Evolutionary conservation across 176 grass and related monocot genomes (phyloP), one percentile per base, ranked within the genome.

Genomic region (Tillandsia leiboldiana): DNA sequence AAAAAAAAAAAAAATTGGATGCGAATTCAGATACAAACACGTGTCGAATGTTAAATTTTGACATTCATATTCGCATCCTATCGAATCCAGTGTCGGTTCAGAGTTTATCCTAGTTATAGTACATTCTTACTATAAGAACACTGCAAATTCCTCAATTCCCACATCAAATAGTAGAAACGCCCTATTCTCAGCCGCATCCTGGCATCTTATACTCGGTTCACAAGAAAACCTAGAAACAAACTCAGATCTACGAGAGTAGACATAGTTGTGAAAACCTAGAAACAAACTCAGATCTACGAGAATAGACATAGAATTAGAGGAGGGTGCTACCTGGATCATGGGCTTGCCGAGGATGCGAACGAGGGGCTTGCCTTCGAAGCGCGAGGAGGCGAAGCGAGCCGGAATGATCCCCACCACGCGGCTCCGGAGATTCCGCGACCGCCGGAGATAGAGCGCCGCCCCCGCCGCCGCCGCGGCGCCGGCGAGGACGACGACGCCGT

Each of bases 351-450:
- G 85, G 64, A 92, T 92, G 66, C 10, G 71, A 26, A 76, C 81
- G 58, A 96, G 93, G 72, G 93, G 88, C 65, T 96, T 92, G 17
- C 86, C 93, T 57, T 89, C 83, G 76, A 92, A 96, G 22, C 92
- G 92, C 3, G 92, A 92, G 12, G 92, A 96, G 24, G 92, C 88
- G 79, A 84, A 92, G 12, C 93, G 81, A 26, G 93, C 89, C n/a
- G 93, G 93, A 26, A 96, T 92, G 76, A 96, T 72, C 18, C 89
- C 93, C 17, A 90, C 77, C 66, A 87, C 86, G 59, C 83, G 80
- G 78, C 78, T 77, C 29, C 88, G 88, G 83, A 88, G 84, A 28
- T 70, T 75, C 58, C 76, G 67, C 10, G 83, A 84, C 26, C 53
- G 69, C 75, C 78, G 75, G 75, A 83, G 68, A 72, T 85, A 87